phyloP scores from a whole-genome alignment of 2,329 filamentous ascomycete species.

The Fusarium sp. region DNA sequence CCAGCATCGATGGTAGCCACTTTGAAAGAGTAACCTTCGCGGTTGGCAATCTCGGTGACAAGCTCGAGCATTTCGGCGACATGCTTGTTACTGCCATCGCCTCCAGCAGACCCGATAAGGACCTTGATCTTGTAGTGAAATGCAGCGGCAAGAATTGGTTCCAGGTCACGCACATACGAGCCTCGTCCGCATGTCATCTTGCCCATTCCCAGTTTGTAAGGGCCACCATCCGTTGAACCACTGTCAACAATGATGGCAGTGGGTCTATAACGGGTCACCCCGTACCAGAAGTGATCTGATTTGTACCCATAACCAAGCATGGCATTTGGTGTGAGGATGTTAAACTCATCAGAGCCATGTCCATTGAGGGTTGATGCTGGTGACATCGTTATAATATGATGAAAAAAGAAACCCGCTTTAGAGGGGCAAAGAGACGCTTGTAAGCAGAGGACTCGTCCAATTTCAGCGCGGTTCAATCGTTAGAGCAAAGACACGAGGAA shows the following conservation, averaged over 20 bases:
- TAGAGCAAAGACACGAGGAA: too few relatives aligned
- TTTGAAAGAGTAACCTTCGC: conserved; percentile 51
- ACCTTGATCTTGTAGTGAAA: conserved; percentile 46
- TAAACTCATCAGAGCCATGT: conserved; percentile 2
- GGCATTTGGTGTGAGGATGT: conserved; percentile 52
- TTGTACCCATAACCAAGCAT: conserved; percentile 54
- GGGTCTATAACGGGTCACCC: conserved; percentile 45
- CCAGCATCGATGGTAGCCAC: conserved; percentile 53
- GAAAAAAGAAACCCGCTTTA: too few relatives aligned
- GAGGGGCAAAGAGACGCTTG: too few relatives aligned
- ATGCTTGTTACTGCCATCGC: conserved; percentile 57
- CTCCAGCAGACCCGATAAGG: conserved; percentile 57
- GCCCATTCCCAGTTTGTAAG: conserved; percentile 56
- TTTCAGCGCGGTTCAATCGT: too few relatives aligned
- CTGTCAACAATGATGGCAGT: conserved; percentile 51
- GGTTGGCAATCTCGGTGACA: conserved; percentile 52
- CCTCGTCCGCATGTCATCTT: conserved; percentile 55
- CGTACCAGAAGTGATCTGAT: conserved; percentile 52
- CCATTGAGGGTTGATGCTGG: too few relatives aligned
- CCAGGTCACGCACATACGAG: conserved; percentile 58
- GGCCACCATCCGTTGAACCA: conserved; percentile 50
- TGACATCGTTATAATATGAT: too few relatives aligned
- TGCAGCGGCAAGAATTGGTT: conserved; percentile 45
- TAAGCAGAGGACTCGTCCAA: too few relatives aligned
- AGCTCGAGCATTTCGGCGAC: conserved; percentile 58